These are phyloP conservation scores for Colletotrichum australisinense DNA, from an alignment of 2,329 filamentous ascomycete genomes.

Conservation along the genomic window DNA sequence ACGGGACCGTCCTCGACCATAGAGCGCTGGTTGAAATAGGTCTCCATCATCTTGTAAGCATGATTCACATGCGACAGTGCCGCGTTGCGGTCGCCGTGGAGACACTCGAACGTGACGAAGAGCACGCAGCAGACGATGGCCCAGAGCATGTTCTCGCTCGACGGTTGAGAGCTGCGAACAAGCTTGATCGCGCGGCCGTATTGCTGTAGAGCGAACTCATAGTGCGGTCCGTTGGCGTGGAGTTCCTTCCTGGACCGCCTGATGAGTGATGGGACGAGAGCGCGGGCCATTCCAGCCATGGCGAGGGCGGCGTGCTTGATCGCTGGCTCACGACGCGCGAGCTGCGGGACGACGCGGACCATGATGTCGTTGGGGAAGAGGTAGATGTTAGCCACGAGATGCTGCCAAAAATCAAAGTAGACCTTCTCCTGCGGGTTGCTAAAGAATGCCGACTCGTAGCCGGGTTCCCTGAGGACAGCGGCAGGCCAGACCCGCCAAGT, in stretches of 20 bases:
- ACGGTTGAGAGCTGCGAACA: constrained; percentile 49
- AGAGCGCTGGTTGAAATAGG: constrained; percentile 4
- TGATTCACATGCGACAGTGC: constrained; percentile 53
- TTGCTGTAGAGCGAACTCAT: constrained; percentile 52
- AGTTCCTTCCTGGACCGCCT: not conserved
- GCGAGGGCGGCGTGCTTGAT: constrained; percentile 45
- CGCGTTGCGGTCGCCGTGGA: constrained; percentile 52
- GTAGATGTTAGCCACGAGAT: constrained; percentile 43
- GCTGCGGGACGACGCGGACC: constrained; percentile 49
- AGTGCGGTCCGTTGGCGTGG: constrained; percentile 35
- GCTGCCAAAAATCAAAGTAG: constrained; percentile 53
- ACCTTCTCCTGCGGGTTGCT: constrained; percentile 46
- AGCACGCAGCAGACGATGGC: constrained; percentile 52
- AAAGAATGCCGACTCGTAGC: constrained; percentile 48
- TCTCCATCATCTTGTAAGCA: constrained; percentile 40
- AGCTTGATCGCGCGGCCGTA: constrained; percentile 54
- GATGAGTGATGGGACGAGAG: constrained; percentile 47
- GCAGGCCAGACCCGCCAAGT: not conserved
- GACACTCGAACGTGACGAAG: constrained; percentile 55
- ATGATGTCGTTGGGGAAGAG: constrained; percentile 50
- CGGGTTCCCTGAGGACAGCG: constrained; percentile 45
- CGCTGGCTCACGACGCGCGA: constrained; percentile 49
- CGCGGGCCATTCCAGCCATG: constrained; percentile 33
- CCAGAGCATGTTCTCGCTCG: constrained; percentile 49
- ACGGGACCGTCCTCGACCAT: not conserved